These are phyloP conservation scores for Petunia axillaris DNA, from an alignment of 257 asterid genomes.

Conservation along the genomic window DNA sequence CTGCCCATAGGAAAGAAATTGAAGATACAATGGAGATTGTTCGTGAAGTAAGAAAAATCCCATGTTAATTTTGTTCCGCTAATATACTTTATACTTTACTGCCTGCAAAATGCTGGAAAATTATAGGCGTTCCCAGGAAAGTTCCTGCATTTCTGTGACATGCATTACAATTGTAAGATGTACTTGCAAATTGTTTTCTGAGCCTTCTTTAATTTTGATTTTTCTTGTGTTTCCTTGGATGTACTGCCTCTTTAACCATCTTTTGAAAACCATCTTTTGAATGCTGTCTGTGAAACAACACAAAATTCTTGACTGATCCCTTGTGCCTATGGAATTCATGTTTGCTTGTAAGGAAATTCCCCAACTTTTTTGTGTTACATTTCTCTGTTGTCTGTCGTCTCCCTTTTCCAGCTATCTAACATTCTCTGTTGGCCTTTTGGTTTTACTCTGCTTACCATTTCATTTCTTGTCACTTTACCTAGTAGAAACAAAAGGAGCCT, in stretches of 20 bases:
- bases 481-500: neutral
- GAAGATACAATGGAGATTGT: constrained; percentile 99
- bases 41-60: constrained; percentile 70
- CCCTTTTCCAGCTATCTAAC: neutral
- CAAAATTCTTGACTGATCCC: neutral
- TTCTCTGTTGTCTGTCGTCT: neutral
- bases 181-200: neutral
- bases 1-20: constrained; percentile 93
- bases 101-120: neutral
- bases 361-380: neutral
- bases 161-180: neutral
- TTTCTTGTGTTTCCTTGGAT: neutral
- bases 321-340: neutral
- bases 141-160: neutral
- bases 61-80: neutral
- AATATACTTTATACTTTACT: neutral
- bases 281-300: neutral
- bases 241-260: neutral
- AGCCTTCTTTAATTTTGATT: neutral
- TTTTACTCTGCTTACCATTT: neutral
- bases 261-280: no score
- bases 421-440: neutral
- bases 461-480: neutral
- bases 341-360: neutral
- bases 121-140: neutral